Conservation (phyloP, 2,329 filamentous ascomycete genomes). For the Magnaporthales sp. region DNA sequence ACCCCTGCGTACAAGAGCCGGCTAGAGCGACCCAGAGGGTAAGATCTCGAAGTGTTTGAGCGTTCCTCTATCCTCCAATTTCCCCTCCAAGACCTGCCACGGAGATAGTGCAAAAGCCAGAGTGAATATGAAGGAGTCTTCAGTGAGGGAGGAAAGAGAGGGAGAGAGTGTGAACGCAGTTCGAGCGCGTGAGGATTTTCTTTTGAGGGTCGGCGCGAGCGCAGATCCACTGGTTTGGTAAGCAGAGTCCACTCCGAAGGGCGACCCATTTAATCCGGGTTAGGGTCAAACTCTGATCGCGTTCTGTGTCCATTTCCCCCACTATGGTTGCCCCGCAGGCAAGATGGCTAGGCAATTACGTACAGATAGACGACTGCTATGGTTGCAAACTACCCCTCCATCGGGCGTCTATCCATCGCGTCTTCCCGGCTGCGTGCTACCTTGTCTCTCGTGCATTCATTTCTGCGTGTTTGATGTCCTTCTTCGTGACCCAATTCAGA, state of each 20-base stretch:
- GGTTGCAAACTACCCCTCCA: background rate
- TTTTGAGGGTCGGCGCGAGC: background rate
- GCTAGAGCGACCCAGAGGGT: constrained; percentile 41
- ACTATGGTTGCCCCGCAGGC: background rate
- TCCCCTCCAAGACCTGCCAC: constrained; percentile 58
- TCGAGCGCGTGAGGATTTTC: constrained; percentile 1
- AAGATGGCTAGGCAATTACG: background rate
- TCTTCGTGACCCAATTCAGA: background rate
- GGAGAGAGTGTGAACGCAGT: constrained; percentile 8
- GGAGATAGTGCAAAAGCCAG: constrained; percentile 44
- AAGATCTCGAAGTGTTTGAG: constrained; percentile 39
- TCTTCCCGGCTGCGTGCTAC: background rate
- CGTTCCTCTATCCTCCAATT: constrained; percentile 54
- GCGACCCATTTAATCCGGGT: background rate
- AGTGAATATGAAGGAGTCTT: constrained; percentile 58
- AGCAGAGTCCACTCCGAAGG: background rate
- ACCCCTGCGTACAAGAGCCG: constrained; percentile 17
- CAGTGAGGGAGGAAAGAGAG: constrained; percentile 28
- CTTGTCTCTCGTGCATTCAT: background rate
- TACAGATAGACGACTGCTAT: background rate
- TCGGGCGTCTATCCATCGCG: background rate
- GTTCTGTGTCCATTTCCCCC: background rate
- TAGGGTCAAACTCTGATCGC: background rate
- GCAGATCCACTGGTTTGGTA: background rate
- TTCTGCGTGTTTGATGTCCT: background rate